phyloP scores from a whole-genome alignment of 305 asterid genomes.

The Solanum chacoense region DNA sequence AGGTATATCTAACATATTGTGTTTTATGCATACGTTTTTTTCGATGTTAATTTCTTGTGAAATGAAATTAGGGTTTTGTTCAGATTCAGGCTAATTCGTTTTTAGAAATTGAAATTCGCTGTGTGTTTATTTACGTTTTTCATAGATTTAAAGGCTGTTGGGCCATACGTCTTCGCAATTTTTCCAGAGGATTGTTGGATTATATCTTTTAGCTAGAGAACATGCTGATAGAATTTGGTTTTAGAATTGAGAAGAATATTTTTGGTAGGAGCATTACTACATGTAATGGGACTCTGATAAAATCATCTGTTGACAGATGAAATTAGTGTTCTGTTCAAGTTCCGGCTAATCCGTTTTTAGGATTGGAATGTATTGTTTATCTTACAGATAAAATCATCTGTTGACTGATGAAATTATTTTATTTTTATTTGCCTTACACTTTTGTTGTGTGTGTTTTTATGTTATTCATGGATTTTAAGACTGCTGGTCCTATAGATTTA shows the following conservation, averaged over 20 bases:
- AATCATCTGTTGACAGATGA: background rate
- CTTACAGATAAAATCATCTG: background rate
- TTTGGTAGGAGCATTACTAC: background rate
- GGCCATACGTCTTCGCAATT: background rate
- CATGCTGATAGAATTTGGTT: background rate
- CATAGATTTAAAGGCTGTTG: background rate
- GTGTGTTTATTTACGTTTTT: background rate
- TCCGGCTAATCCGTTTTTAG: background rate
- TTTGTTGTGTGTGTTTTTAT: background rate
- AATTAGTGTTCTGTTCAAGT: background rate
- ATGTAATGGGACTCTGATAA: background rate
- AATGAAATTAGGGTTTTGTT: background rate
- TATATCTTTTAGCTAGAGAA: background rate
- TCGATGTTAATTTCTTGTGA: background rate
- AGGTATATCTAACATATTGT: conserved; percentile 18
- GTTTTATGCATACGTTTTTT: background rate
- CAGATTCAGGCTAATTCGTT: background rate
- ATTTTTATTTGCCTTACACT: background rate
- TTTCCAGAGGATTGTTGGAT: background rate
- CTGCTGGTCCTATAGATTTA: background rate
- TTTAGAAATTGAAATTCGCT: background rate
- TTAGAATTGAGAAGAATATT: background rate
- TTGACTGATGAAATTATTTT: background rate
- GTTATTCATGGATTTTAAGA: background rate
- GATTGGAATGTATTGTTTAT: background rate